Percentiles rank a stretch among this genome's conserved stretches.
phyloP scores from a whole-genome alignment of 257 asterid genomes.

The Cruciata laevipes region DNA sequence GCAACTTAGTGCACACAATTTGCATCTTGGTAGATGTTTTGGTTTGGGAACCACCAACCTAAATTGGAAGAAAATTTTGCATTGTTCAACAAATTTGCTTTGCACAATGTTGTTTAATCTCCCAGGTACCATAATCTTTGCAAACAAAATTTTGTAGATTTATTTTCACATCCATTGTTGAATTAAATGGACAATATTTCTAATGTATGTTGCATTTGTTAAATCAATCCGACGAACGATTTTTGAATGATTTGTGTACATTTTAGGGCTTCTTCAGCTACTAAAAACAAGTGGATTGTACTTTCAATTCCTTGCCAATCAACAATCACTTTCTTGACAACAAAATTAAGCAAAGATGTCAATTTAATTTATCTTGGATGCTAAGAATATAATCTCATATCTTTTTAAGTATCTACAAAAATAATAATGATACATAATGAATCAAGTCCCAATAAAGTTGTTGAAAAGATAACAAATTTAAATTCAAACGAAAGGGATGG shows the following conservation, averaged over 20 bases:
- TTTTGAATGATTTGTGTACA: no score
- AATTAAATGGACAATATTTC: no score
- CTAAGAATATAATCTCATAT: neutral
- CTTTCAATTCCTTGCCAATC: neutral
- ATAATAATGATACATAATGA: neutral
- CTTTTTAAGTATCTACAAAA: neutral
- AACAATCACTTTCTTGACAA: neutral
- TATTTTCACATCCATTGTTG: no score
- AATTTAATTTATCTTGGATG: neutral
- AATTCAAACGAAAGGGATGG: neutral
- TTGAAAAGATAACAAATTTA: neutral
- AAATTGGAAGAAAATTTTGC: neutral
- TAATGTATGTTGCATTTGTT: no score
- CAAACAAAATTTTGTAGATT: neutral
- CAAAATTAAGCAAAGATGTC: neutral
- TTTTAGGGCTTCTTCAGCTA: no score
- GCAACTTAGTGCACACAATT: neutral
- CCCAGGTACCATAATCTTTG: neutral
- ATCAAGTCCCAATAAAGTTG: neutral
- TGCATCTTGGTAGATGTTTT: constrained; percentile 3
- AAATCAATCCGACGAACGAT: no score
- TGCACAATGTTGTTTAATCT: neutral
- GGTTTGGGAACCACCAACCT: constrained; percentile 5
- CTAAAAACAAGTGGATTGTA: neutral
- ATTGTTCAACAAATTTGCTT: constrained; percentile 1